Conservation (phyloP, 2,329 filamentous ascomycete genomes). For the Diaporthe humulicola region DNA sequence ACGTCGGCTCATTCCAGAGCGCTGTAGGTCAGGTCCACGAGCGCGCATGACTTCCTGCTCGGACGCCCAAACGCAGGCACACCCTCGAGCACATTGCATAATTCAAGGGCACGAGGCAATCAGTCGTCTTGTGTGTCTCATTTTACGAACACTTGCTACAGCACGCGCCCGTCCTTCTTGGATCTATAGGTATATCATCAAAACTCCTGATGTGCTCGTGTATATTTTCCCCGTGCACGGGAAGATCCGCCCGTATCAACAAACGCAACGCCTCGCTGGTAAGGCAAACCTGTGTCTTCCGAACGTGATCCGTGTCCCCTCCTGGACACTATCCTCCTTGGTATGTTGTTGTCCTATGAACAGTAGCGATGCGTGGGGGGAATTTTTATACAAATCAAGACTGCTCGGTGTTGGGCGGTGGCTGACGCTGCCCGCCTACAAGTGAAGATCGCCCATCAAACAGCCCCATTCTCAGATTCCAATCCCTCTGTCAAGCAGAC, state of each 20-base stretch:
- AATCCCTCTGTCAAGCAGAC: neutral
- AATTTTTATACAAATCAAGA: constrained; percentile 7
- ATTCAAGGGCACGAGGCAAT: neutral
- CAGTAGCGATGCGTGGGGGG: constrained; percentile 3
- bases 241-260: neutral
- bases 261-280: constrained; percentile 32
- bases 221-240: neutral
- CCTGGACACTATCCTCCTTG: neutral
- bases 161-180: constrained; percentile 12
- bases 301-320: neutral
- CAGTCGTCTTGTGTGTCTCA: neutral
- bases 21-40: neutral
- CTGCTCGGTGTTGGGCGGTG: neutral
- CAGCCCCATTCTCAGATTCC: neutral
- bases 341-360: constrained; percentile 18
- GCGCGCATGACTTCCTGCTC: neutral
- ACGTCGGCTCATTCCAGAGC: neutral
- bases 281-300: constrained; percentile 10
- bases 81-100: neutral
- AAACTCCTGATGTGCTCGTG: constrained; percentile 25
- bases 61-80: neutral
- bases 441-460: neutral
- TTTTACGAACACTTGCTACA: constrained; percentile 11
- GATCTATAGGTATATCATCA: constrained; percentile 12
- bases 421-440: constrained; percentile 16